Evolutionary conservation across 2,329 filamentous ascomycete species (phyloP).

Genomic region (Colletotrichum spinosum): DNA sequence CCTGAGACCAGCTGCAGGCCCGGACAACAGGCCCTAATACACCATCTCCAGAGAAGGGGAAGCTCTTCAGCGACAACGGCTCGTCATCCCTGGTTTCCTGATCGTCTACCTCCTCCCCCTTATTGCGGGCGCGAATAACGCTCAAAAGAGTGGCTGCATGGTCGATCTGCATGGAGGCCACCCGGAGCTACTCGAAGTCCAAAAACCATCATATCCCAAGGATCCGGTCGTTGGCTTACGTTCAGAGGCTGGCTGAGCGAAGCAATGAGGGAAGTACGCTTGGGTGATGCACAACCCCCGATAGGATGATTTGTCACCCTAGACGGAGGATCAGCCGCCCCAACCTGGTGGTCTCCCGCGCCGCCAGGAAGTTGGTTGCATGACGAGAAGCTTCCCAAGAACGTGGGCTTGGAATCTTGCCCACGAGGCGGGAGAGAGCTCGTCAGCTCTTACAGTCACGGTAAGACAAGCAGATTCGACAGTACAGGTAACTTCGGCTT

Average conservation of each 20-base stretch:
- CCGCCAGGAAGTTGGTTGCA: not conserved
- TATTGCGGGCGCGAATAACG: slow-evolving; percentile 9
- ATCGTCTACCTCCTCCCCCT: slow-evolving; percentile 8
- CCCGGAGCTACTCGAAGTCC: slow-evolving; percentile 30
- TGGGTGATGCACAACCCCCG: slow-evolving; percentile 26
- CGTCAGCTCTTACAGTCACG: not conserved
- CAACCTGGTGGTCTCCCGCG: slow-evolving; percentile 11
- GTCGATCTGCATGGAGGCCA: slow-evolving; percentile 27
- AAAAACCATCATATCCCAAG: slow-evolving; percentile 30
- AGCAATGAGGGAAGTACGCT: slow-evolving; percentile 9
- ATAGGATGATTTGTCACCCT: slow-evolving; percentile 9
- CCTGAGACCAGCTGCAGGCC: slow-evolving; percentile 27
- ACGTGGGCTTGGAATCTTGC: slow-evolving; percentile 37
- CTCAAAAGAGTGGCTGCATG: slow-evolving; percentile 36
- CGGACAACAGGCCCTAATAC: slow-evolving; percentile 24
- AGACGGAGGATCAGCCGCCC: slow-evolving; percentile 6
- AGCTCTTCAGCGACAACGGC: slow-evolving; percentile 33
- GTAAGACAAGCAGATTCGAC: not conserved
- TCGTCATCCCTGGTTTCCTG: slow-evolving; percentile 31
- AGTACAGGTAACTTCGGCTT: not conserved
- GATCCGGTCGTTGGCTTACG: slow-evolving; percentile 35
- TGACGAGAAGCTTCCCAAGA: slow-evolving; percentile 31
- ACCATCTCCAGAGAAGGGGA: slow-evolving; percentile 25
- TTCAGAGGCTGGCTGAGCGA: slow-evolving; percentile 13
- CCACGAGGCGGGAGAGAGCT: slow-evolving; percentile 1